Base-by-base conservation (phyloP, 2,329 filamentous ascomycete species). In the Fusarium proliferatum region DNA sequence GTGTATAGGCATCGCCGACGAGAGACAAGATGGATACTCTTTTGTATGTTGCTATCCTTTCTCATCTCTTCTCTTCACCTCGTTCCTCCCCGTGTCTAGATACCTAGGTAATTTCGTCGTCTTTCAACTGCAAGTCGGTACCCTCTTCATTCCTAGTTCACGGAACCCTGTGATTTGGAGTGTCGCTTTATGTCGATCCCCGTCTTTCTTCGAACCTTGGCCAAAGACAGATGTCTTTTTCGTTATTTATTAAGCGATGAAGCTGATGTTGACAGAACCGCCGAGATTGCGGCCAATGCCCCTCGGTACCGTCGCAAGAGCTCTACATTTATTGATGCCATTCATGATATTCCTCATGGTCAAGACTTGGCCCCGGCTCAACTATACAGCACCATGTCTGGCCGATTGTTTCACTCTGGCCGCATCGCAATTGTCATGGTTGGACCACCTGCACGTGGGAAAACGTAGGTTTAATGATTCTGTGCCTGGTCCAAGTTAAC, bases 341-440 rank as follows among this genome's bases (percentile, higher is more conserved):
- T 98, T 78, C 96, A 98, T 84, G 96, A 98, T 86, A 88, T 97
- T 61, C 91, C 94, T 13, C 93, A 95, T 80, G 94, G 94, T 78
- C 84, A 86, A 72, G 86, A 96, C 77, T 90, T 97, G 89, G 96
- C 96, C 9, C 96, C 96, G 36, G 96, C 96, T 76, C 96, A 99
- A 85, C 88, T 99, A 51, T 99, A 99, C 86, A 98, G 95, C 82
- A 99, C 96, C 60, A 97, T 98, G 88, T 98, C 96, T 53, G 96
- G 96, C 55, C 91, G 96, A 46, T 90, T 99, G 36, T 99, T 99
- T 82, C 96, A 99, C 83, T 98, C 96, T 28, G 96, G 96, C 53
- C 91, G 96, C 65, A 99, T 99, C 81, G 96, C 96, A 53, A 98
- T 99, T 78, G 96, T 96, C 74, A 98, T 97, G 81, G 96, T 98